A percentile compares a stretch with the other conserved stretches of the same genome.
Evolutionary conservation across 108 stramenopile species (phyloP).

Genomic region (Fragilaria crotonensis): DNA sequence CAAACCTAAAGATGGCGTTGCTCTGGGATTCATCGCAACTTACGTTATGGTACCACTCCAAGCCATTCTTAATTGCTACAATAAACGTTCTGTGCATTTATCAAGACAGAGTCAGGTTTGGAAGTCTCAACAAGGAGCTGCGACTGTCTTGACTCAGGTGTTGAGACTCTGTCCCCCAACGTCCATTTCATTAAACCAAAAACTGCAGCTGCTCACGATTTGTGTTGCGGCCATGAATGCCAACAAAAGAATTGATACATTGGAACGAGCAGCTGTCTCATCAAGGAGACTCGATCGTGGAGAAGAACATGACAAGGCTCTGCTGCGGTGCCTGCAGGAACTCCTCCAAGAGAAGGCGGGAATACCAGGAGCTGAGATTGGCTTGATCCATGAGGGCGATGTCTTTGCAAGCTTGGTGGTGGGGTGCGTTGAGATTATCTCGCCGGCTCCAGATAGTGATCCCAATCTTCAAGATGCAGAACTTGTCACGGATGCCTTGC

Average conservation of each 20-base stretch:
- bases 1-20: not conserved
- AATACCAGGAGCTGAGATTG: not conserved
- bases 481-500: conserved; percentile 24
- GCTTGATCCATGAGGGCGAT: not conserved
- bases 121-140: not conserved
- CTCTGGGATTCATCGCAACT: not conserved
- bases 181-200: not conserved
- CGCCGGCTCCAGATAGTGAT: too few relatives aligned
- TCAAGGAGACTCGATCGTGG: not conserved
- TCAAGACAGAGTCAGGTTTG: not conserved
- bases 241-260: not conserved
- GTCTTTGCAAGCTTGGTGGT: not conserved
- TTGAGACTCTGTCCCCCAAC: not conserved
- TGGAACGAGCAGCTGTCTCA: not conserved
- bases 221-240: not conserved
- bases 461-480: not conserved
- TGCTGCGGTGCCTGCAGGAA: not conserved
- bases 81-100: not conserved
- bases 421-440: not conserved
- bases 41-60: not conserved
- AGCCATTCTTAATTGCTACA: not conserved
- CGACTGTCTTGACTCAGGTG: not conserved
- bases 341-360: not conserved
- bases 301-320: not conserved
- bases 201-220: not conserved